Evolutionary conservation across 2,329 filamentous ascomycete genomes (phyloP).

Genomic region (Calonectria naviculata): DNA sequence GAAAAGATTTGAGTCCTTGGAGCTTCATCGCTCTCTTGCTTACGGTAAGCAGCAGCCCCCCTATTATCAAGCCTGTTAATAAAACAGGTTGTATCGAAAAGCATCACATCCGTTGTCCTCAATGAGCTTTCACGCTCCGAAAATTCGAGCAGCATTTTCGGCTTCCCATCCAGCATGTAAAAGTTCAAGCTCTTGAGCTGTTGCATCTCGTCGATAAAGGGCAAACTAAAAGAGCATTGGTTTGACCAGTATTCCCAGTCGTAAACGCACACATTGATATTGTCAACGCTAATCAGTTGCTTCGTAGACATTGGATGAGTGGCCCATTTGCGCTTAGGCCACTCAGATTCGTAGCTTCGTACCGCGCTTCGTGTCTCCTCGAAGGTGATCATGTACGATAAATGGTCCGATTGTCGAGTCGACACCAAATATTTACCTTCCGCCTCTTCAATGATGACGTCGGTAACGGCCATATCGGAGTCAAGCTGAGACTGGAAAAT

Average conservation of each 20-base stretch:
- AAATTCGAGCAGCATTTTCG: conserved; percentile 22
- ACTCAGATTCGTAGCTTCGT: background rate
- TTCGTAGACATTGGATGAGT: conserved; percentile 29
- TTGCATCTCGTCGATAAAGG: conserved; percentile 7
- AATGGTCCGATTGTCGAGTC: conserved; percentile 44
- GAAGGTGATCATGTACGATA: conserved; percentile 43
- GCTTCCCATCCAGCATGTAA: conserved; percentile 15
- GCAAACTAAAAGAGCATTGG: conserved; percentile 20
- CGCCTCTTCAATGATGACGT: conserved; percentile 38
- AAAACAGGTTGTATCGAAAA: conserved; percentile 20
- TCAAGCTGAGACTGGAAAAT: conserved; percentile 37
- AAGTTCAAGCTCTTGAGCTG: conserved; percentile 38
- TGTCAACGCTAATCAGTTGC: conserved; percentile 44
- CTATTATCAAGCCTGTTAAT: background rate
- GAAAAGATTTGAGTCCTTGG: background rate
- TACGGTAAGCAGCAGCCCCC: background rate
- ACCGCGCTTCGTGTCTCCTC: conserved; percentile 31
- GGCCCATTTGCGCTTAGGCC: conserved; percentile 30
- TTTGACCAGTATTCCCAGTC: conserved; percentile 43
- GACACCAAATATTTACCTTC: conserved; percentile 44
- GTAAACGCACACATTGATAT: conserved; percentile 33
- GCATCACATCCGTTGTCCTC: conserved; percentile 8
- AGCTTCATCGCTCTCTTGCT: background rate
- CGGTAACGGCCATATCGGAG: conserved; percentile 35
- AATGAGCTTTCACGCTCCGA: background rate